A percentile compares a stretch with the other conserved stretches of the same genome.
Conservation (phyloP, 2,329 filamentous ascomycete species). For the Botryotinia convoluta region DNA sequence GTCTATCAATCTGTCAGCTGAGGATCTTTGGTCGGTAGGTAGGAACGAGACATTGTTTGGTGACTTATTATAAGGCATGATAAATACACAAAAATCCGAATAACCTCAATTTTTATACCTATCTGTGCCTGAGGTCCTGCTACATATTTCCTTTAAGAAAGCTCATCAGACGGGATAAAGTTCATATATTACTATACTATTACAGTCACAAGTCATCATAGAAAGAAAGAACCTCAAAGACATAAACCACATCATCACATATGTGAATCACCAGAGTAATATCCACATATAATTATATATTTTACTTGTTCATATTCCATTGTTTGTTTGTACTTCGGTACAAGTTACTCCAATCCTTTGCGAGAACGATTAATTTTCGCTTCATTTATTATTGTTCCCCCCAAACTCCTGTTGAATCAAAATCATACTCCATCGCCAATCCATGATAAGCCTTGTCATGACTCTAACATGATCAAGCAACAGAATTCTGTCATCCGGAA, state of each 20-base stretch:
- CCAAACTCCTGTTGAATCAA: neutral
- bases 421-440: neutral
- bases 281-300: neutral
- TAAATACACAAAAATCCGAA: neutral
- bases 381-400: neutral
- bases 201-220: neutral
- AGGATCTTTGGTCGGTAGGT: neutral
- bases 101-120: neutral
- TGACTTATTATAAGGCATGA: neutral
- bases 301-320: neutral
- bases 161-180: neutral
- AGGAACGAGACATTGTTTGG: neutral
- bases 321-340: neutral
- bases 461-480: neutral
- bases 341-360: neutral
- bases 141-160: neutral
- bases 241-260: neutral
- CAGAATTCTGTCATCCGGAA: neutral
- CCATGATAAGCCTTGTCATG: neutral
- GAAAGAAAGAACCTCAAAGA: neutral
- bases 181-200: neutral
- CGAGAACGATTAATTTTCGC: slow-evolving; percentile 17
- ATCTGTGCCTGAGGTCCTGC: neutral
- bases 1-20: neutral
- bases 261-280: neutral